These are phyloP conservation scores for Blastocrithidia nonstop DNA, from an alignment of 208 protist genomes.

Conservation along the genomic window DNA sequence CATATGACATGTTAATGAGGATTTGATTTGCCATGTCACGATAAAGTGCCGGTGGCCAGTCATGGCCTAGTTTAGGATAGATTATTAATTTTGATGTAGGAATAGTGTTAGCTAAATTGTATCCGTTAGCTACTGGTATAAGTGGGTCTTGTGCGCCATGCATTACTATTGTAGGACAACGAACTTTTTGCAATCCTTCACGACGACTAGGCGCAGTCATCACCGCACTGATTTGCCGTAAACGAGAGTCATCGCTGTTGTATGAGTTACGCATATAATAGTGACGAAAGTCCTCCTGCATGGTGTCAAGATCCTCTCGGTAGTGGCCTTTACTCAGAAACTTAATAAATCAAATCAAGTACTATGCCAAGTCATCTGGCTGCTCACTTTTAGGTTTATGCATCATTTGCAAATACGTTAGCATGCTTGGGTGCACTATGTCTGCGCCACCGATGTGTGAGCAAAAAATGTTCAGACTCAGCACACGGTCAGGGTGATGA, in stretches of 20 bases:
- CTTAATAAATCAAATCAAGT: slow-evolving; percentile 20
- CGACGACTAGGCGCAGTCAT: slow-evolving; percentile 28
- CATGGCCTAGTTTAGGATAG: slow-evolving; percentile 44
- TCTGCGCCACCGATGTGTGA: slow-evolving; percentile 29
- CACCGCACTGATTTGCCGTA: slow-evolving; percentile 42
- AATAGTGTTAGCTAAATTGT: slow-evolving; percentile 26
- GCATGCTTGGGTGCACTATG: slow-evolving; percentile 14
- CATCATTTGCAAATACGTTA: slow-evolving; percentile 17
- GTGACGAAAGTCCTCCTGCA: slow-evolving; percentile 10
- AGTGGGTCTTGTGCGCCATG: slow-evolving; percentile 48
- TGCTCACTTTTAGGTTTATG: slow-evolving; percentile 21
- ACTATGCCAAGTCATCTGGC: slow-evolving; percentile 19
- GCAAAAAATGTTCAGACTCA: slow-evolving; percentile 36
- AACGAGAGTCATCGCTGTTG: slow-evolving; percentile 1
- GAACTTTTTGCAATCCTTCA: slow-evolving; percentile 16
- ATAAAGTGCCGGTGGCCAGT: slow-evolving; percentile 20
- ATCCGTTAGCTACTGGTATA: slow-evolving; percentile 46
- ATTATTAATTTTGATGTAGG: slow-evolving; percentile 46
- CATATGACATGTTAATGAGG: slow-evolving; percentile 8
- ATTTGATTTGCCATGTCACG: slow-evolving; percentile 28
- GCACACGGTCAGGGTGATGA: slow-evolving; percentile 27
- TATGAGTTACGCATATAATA: slow-evolving; percentile 12
- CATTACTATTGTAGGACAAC: slow-evolving; percentile 31
- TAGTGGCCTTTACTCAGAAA: slow-evolving; percentile 25
- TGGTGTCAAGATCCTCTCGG: slow-evolving; percentile 5